These are phyloP conservation scores for Termitomyces bulborhizus DNA, from an alignment of 768 basidiomycete species.

Conservation along the genomic window DNA sequence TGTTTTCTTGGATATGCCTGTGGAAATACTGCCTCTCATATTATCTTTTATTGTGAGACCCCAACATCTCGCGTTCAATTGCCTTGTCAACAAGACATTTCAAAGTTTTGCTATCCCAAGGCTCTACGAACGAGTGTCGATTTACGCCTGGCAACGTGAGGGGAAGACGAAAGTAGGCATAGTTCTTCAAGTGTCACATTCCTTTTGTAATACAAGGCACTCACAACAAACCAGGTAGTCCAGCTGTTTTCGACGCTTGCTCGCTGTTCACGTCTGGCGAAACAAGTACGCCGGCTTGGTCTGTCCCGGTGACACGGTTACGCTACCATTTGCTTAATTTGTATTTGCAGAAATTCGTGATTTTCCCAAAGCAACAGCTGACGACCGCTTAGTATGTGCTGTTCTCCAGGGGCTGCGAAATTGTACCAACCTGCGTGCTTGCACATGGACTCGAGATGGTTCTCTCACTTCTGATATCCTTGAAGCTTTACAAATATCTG, in stretches of 20 bases:
- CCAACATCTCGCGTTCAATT: slow-evolving; percentile 42
- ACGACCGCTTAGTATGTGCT: slow-evolving; percentile 23
- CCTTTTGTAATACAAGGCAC: neutral
- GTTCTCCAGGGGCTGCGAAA: slow-evolving; percentile 51
- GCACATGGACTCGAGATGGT: slow-evolving; percentile 79
- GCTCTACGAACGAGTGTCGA: slow-evolving; percentile 53
- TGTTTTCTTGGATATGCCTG: slow-evolving; percentile 51
- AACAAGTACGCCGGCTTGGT: slow-evolving; percentile 1
- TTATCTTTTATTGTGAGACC: slow-evolving; percentile 44
- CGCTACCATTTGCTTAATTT: neutral
- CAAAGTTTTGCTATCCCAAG: slow-evolving; percentile 38
- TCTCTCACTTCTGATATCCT: slow-evolving; percentile 59
- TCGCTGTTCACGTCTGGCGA: slow-evolving; percentile 19
- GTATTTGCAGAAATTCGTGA: slow-evolving; percentile 57
- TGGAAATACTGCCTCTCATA: slow-evolving; percentile 58
- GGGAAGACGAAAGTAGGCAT: slow-evolving; percentile 51
- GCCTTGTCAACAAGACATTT: slow-evolving; percentile 56
- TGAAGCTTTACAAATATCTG: slow-evolving; percentile 36
- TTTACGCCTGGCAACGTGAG: slow-evolving; percentile 69
- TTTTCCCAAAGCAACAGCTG: slow-evolving; percentile 52
- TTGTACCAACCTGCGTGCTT: slow-evolving; percentile 54
- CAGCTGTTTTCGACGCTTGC: slow-evolving; percentile 60
- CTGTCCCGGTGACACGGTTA: slow-evolving; percentile 13
- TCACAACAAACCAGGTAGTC: slow-evolving; percentile 38
- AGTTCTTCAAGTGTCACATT: neutral